These are phyloP conservation scores for Aspergillus luchuensis DNA, from an alignment of 2,329 filamentous ascomycete genomes.

Conservation along the genomic window DNA sequence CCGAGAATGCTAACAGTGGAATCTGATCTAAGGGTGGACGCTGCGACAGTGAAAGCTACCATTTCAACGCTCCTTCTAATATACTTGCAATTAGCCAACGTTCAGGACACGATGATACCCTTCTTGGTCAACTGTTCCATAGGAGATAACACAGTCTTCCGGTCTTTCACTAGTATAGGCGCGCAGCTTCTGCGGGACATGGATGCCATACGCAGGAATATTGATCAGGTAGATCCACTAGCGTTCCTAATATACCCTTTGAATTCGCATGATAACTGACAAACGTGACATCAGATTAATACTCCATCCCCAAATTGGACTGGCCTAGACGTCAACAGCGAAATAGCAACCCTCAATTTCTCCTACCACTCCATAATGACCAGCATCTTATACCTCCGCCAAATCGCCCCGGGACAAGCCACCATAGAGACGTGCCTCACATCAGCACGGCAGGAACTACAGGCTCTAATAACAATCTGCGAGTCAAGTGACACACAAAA, in stretches of 20 bases:
- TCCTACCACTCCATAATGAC: constrained; percentile 26
- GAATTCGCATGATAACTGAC: background rate
- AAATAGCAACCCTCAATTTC: constrained; percentile 25
- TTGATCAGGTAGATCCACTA: background rate
- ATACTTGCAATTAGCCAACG: too few species aligned
- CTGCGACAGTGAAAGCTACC: too few species aligned
- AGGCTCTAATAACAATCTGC: constrained; percentile 10
- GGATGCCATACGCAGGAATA: too few species aligned
- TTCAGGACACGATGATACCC: too few species aligned
- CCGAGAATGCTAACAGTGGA: too few species aligned
- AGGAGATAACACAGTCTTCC: too few species aligned
- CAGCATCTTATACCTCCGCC: constrained; percentile 21
- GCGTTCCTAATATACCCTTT: too few species aligned
- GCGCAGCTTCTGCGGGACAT: too few species aligned
- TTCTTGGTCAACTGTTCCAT: too few species aligned
- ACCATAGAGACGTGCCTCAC: constrained; percentile 15
- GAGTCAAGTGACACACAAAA: background rate
- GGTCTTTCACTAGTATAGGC: too few species aligned
- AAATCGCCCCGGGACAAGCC: constrained; percentile 6
- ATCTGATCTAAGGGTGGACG: too few species aligned
- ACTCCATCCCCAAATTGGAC: constrained; percentile 18
- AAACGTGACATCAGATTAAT: constrained; percentile 13
- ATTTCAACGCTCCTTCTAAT: too few species aligned
- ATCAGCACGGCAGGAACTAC: constrained; percentile 25
- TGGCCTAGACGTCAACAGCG: constrained; percentile 20